These are phyloP conservation scores for Trifolium pratense DNA, from an alignment of 306 rosid genomes.

Conservation along the genomic window DNA sequence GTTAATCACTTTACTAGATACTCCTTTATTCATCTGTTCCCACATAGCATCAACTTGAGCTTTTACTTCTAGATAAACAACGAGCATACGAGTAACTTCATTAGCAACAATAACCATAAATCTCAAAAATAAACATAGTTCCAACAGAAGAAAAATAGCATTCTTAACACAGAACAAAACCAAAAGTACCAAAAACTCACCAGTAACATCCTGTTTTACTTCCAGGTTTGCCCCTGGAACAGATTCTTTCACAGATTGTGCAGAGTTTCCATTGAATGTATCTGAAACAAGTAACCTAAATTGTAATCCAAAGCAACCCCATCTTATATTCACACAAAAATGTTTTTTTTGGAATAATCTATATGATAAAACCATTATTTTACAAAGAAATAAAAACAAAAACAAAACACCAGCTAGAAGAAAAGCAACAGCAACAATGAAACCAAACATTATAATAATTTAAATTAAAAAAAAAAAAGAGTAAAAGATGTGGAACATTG, in stretches of 20 bases:
- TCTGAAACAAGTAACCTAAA: constrained; percentile 52
- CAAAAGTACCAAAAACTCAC: constrained; percentile 47
- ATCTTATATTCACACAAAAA: too few species aligned
- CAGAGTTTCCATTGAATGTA: constrained; percentile 50
- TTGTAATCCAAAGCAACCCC: constrained; percentile 17
- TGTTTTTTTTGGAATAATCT: too few species aligned
- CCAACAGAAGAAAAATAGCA: background rate
- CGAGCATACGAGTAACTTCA: constrained; percentile 33
- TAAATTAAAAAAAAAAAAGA: too few species aligned
- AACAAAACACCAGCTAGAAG: too few species aligned
- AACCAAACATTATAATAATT: background rate
- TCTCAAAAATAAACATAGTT: constrained; percentile 11
- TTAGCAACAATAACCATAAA: constrained; percentile 23
- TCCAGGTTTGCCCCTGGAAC: constrained; percentile 49
- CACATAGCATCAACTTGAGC: constrained; percentile 85
- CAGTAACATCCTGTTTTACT: constrained; percentile 51
- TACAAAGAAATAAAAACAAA: too few species aligned
- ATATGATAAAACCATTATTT: too few species aligned
- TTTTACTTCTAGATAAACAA: constrained; percentile 61
- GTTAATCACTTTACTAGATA: constrained; percentile 58
- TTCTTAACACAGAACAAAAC: too few species aligned
- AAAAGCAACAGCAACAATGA: background rate
- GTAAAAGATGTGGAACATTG: background rate
- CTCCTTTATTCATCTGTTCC: constrained; percentile 94
- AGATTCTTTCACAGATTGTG: constrained; percentile 53